Conservation (phyloP, 208 protist genomes). For the Dictyostelium gargantuum region DNA sequence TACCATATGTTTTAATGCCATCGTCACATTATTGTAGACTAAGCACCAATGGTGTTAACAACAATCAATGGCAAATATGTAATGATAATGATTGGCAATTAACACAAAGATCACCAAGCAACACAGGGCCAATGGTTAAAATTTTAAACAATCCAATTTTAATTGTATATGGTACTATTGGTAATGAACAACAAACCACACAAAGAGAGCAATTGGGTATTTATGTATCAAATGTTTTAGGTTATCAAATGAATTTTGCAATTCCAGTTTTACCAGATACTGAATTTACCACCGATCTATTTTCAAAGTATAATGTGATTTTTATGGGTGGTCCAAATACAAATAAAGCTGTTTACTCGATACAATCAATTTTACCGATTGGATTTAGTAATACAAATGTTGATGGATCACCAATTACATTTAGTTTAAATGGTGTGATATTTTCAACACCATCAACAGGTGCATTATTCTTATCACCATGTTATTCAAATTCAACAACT, state of each 20-base stretch:
- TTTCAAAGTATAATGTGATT: background rate
- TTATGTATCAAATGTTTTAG: background rate
- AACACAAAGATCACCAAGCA: background rate
- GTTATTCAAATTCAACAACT: background rate
- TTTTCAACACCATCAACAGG: background rate
- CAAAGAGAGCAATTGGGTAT: background rate
- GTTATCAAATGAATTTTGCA: constrained; percentile 12
- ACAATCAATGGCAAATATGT: background rate
- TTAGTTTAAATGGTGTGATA: background rate
- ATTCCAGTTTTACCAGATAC: background rate
- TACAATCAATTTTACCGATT: background rate
- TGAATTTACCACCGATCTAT: background rate
- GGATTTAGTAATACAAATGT: background rate
- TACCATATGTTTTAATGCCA: background rate
- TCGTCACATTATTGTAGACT: background rate
- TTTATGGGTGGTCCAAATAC: background rate
- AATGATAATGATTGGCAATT: background rate
- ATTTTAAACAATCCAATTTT: background rate
- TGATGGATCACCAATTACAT: background rate
- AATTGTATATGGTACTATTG: constrained; percentile 27
- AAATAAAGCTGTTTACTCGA: background rate
- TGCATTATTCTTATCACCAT: background rate
- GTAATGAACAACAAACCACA: background rate
- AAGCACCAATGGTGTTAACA: too few species aligned
- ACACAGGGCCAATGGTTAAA: background rate